Conservation (phyloP, 2,329 filamentous ascomycete species). For the Penicillium sp. region DNA sequence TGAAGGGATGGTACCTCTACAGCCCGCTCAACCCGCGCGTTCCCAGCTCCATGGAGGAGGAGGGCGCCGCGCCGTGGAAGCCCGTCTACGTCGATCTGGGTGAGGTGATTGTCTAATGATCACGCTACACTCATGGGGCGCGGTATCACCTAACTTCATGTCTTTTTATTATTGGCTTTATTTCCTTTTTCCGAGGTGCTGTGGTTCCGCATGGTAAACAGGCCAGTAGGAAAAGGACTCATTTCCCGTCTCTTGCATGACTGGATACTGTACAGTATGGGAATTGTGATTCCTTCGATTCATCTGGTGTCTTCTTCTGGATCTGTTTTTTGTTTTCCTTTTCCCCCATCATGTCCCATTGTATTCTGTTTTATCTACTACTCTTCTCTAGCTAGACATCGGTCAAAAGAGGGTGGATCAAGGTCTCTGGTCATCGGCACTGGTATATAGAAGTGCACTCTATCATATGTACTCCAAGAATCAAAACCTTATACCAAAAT, state of each 20-base stretch:
- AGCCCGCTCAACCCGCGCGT: constrained; percentile 64
- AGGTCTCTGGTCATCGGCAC: constrained; percentile 7
- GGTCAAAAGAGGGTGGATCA: constrained; percentile 11
- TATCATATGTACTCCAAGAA: constrained; percentile 24
- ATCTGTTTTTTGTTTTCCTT: constrained; percentile 13
- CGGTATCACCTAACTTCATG: constrained; percentile 21
- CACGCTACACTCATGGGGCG: constrained; percentile 5
- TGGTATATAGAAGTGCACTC: constrained; percentile 18
- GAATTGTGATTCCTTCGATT: constrained; percentile 31
- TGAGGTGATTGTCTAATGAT: constrained; percentile 56
- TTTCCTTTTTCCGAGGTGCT: constrained; percentile 25
- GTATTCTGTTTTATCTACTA: constrained; percentile 7
- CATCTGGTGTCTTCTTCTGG: constrained; percentile 28
- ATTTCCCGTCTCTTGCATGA: constrained; percentile 27
- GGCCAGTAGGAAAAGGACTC: constrained; percentile 18
- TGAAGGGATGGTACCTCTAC: constrained; percentile 97
- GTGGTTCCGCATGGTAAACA: constrained; percentile 25
- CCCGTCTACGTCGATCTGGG: constrained; percentile 65
- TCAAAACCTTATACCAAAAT: constrained; percentile 5
- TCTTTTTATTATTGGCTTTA: constrained; percentile 22
- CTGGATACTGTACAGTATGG: constrained; percentile 40
- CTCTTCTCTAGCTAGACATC: constrained; percentile 17
- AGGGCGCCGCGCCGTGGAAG: constrained; percentile 59
- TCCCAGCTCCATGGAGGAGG: constrained; percentile 64
- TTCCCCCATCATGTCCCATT: constrained; percentile 10